Evolutionary conservation across 2,329 filamentous ascomycete species (phyloP).

Genomic region (Penicillium sp.): DNA sequence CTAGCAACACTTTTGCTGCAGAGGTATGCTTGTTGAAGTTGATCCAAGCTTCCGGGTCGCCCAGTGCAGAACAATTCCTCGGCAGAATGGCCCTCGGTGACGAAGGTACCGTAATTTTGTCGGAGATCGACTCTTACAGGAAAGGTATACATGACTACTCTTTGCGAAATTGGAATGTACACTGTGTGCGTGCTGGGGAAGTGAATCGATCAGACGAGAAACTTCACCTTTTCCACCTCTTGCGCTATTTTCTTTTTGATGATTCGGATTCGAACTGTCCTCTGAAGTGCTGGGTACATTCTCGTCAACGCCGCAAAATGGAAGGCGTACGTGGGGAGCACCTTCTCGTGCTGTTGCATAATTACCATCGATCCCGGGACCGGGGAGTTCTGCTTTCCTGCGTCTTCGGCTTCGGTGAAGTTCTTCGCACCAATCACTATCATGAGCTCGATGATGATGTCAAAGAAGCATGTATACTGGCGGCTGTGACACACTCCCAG

Average conservation of each 20-base stretch:
- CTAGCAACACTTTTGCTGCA: background rate
- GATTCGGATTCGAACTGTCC: background rate
- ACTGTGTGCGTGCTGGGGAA: background rate
- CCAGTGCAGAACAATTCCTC: background rate
- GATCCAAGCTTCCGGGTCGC: background rate
- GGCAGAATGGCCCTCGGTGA: background rate
- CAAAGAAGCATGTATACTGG: background rate
- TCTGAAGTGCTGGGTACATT: background rate
- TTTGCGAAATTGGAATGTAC: background rate
- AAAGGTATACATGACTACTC: background rate
- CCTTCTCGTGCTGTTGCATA: background rate
- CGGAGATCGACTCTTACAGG: background rate
- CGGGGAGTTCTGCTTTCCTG: background rate
- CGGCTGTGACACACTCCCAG: background rate
- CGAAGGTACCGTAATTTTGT: background rate
- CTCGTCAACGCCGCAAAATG: background rate
- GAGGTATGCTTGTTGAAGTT: background rate
- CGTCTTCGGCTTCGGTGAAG: background rate
- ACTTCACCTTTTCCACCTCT: background rate
- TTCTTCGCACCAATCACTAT: background rate
- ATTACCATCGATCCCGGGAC: background rate
- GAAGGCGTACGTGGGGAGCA: background rate
- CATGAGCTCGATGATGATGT: background rate
- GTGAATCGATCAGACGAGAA: background rate
- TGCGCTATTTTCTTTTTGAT: background rate